phyloP scores from a whole-genome alignment of 2,329 filamentous ascomycete species.

The Didymella arachidicola region DNA sequence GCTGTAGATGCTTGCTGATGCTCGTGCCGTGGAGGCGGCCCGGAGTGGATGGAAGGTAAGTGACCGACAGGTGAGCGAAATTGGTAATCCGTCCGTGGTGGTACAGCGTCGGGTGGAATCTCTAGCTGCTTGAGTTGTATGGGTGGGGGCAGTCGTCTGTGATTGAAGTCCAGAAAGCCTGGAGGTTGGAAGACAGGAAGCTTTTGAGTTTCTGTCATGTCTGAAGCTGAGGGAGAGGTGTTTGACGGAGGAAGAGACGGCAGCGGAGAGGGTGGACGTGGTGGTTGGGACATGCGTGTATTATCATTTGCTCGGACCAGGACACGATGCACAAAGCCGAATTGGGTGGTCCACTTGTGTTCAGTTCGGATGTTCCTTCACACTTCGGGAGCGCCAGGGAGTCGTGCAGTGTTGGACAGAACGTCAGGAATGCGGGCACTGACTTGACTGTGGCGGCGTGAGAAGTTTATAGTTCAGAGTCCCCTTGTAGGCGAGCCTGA shows the following conservation, averaged over 20 bases:
- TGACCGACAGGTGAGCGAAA: slow-evolving; percentile 51
- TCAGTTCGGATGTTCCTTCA: slow-evolving; percentile 46
- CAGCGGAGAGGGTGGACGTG: slow-evolving; percentile 50
- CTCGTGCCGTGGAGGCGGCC: slow-evolving; percentile 42
- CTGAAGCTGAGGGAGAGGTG: slow-evolving; percentile 43
- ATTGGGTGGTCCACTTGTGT: slow-evolving; percentile 48
- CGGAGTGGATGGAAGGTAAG: slow-evolving; percentile 48
- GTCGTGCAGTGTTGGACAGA: slow-evolving; percentile 50
- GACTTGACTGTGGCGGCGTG: slow-evolving; percentile 49
- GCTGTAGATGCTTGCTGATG: slow-evolving; percentile 34
- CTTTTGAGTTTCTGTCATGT: slow-evolving; percentile 58
- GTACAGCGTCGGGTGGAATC: slow-evolving; percentile 50
- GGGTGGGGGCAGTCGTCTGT: slow-evolving; percentile 52
- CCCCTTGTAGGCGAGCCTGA: slow-evolving; percentile 43
- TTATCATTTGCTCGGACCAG: slow-evolving; percentile 53
- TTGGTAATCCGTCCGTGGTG: slow-evolving; percentile 49
- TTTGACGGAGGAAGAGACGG: slow-evolving; percentile 54
- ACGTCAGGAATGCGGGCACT: slow-evolving; percentile 51
- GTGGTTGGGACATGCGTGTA: slow-evolving; percentile 55
- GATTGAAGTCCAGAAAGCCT: slow-evolving; percentile 51
- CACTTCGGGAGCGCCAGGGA: slow-evolving; percentile 48
- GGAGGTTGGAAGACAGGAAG: slow-evolving; percentile 52
- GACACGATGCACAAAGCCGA: slow-evolving; percentile 53
- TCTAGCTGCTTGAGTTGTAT: slow-evolving; percentile 51
- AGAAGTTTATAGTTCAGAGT: slow-evolving; percentile 48